Conservation (phyloP, 148 eudicot genomes). For the Simmondsia chinensis region DNA sequence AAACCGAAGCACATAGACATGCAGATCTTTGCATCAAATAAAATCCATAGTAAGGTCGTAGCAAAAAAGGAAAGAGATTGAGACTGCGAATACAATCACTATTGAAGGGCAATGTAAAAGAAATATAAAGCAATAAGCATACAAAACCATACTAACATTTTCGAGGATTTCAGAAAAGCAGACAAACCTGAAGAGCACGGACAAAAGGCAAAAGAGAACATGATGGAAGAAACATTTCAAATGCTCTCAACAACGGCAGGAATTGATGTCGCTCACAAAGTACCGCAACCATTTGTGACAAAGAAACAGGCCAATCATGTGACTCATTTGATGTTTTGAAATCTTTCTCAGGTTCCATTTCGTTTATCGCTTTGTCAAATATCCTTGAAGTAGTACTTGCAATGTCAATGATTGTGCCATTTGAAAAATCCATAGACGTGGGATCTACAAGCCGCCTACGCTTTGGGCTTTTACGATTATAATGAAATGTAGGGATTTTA, state of each 20-base stretch:
- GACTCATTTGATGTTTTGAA: conserved; percentile 24
- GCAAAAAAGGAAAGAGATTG: too few relatives aligned
- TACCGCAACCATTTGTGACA: conserved; percentile 80
- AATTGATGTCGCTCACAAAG: conserved; percentile 81
- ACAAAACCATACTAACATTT: not conserved
- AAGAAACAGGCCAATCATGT: conserved; percentile 58
- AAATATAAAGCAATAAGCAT: too few relatives aligned
- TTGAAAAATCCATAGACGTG: conserved; percentile 21
- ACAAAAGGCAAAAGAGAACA: conserved; percentile 86
- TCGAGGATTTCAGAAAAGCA: not conserved
- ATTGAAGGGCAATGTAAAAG: too few relatives aligned
- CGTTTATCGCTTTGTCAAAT: conserved; percentile 28
- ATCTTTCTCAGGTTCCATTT: conserved; percentile 23
- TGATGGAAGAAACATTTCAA: conserved; percentile 96
- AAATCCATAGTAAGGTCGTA: too few relatives aligned
- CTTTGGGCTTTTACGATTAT: conserved; percentile 70
- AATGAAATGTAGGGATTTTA: conserved; percentile 41
- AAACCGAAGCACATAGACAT: too few relatives aligned
- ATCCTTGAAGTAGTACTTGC: conserved; percentile 25
- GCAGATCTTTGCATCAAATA: too few relatives aligned
- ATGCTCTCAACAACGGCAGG: conserved; percentile 82
- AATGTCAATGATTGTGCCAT: conserved; percentile 17
- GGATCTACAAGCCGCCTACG: conserved; percentile 66
- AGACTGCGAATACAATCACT: too few relatives aligned
- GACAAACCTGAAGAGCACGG: conserved; percentile 93